Base-by-base conservation (phyloP, 768 basidiomycete genomes). In the Omphalotus guepiniiformis region DNA sequence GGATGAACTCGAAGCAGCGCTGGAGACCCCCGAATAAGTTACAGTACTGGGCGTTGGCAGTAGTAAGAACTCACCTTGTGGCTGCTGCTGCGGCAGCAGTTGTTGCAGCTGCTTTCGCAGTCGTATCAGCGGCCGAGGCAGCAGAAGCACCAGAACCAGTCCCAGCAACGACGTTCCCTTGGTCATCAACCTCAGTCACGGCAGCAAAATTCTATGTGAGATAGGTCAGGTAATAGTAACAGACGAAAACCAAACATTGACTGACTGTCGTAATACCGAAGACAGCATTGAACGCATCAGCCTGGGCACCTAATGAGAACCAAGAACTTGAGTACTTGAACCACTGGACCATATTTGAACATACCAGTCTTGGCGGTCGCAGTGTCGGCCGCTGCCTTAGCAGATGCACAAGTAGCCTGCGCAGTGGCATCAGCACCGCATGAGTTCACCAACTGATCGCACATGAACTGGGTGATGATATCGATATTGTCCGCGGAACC, bases 401-500 rank as follows among this genome's bases (percentile, higher is more conserved):
- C 74, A 11, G 52, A 57, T 1, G 63, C 60, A 52, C 80, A 82
- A n/a, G 74, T 71, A 23, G 64, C 65, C 58, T 73, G 71, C 0
- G 79, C 79, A 16, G 70, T 73, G 52, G 71, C 63, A 54, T 82
- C 75, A 15, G 78, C 80, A 6, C 68, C 67, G 58, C 80, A 83
- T 23, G 56, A 62, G 62, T 79, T 79, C 18, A 66, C 68, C 52
- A 82, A 63, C 1, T 67, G 66, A 58, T 79, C 75, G 53, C 80
- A 81, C 19, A 81, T 78, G 60, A 79, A 73, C 51, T 56, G 64
- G 21, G 75, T 71, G 63, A 82, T 81, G 59, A 79, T 76, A 50
- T 65, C 70, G 55, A 77, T 74, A 57, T 73, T 73, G 55, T 78
- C 70, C 29, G 79, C 79, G n/a, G 79, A 80, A 22, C 72, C 75